Evolutionary conservation across 1,284 basidiomycete genomes (phyloP), one percentile per base, ranked within the genome.

Genomic region (Sporisorium graminicola): DNA sequence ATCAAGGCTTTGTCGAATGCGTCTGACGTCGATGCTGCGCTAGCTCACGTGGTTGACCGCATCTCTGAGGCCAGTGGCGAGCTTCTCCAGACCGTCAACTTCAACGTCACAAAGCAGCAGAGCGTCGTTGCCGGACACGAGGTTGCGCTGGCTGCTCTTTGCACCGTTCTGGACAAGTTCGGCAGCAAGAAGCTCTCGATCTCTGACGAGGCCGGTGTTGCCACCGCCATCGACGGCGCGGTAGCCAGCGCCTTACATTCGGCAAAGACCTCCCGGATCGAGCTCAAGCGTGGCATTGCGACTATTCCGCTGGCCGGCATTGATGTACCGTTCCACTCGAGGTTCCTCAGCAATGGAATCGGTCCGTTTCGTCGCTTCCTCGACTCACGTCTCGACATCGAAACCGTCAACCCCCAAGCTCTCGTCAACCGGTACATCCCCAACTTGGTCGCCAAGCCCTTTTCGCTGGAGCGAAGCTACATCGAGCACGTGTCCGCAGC

Each of bases 271-370:
- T 94, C 94, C 18, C 90, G 93, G 77, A 94, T 99, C 87, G 92
- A 92, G 79, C 91, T 98, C 58, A 95, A 99, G 85, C 92, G 96
- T 81, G 96, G 96, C 10, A 98, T 95, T 82, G 95, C 81, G 42
- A 84, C 80, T 43, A 82, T 82, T 42, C 80, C 80, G 12, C 65
- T 82, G 12, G 94, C 95, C 40, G 96, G 96, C 80, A 98, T 99
- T 81, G 96, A 99, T 82, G 96, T 99, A 8, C 96, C 97, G 12
- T 99, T 99, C 93, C 96, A 99, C 87, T 95, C 95, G 9, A 92
- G 94, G 78, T 98, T 98, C 88, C 90, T 99, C 47, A 72, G 47
- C 95, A 96, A 96, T 35, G 97, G 96, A 86, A 96, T 99, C 58
- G 91, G 98, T 91, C 94, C 94, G 5, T 96, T 96, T 92, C 91